Evolutionary conservation across 768 basidiomycete species (phyloP), one percentile per base, ranked within the genome.

Genomic region (Suillus cothurnatus): DNA sequence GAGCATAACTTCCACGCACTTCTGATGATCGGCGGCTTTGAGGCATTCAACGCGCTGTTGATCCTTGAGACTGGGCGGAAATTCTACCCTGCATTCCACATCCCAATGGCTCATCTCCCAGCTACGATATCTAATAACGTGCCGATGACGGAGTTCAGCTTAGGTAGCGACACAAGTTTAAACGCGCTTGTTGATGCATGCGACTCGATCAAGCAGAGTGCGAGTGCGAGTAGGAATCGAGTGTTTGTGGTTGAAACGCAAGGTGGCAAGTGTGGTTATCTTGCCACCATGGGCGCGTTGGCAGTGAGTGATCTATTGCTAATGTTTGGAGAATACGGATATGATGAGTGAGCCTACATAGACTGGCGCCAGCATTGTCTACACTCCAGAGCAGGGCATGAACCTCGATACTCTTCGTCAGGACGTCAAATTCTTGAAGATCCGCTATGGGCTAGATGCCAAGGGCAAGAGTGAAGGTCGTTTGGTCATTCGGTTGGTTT

Each of bases 181-280:
- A 99, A 99, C 76, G 95, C 96, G 3, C 83, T 99, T 36, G 95
- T 99, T 61, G 94, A 96, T 66, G 97, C 97, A 7, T 99, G 97
- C 74, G 97, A 99, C 78, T 90, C 96, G 49, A 98, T 99, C 80
- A 97, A 96, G 81, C 97, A 99, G 83, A 96, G 94, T 73, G 97
- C 97, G 12, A 93, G 93, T 63, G 97, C 97, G 6, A 97, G 95
- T 73, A 79, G 97, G 67, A 95, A 99, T 76, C 83, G 97, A 50
- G 97, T 98, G 65, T 99, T 99, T 74, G 92, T 99, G 1, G 94
- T 99, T 21, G 97, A 99, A 79, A 98, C 96, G 0, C 97, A 99
- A 76, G 97, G 97, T 58, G 97, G 97, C 11, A 90, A 92, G 74
- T 97, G 94, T 74, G 97, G 97, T 11, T 99, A 96, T 75, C 87